A percentile compares a stretch with the other conserved stretches of the same genome.
These are phyloP conservation scores for Pisolithus sp. DNA, from an alignment of 768 basidiomycete species.

Conservation along the genomic window DNA sequence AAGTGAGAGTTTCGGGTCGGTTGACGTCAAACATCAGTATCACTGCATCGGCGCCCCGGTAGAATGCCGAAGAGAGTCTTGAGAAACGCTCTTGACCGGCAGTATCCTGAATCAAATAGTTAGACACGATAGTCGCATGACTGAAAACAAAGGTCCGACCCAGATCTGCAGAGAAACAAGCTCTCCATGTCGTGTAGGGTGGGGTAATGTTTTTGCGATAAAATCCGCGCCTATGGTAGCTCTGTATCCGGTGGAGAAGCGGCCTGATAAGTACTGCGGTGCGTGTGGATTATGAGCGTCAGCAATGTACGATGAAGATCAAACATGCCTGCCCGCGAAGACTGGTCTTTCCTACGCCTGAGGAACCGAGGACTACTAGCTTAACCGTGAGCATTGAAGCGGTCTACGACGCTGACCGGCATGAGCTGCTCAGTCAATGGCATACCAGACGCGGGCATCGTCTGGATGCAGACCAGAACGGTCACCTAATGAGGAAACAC, in stretches of 20 bases:
- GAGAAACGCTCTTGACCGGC: slow-evolving; percentile 89
- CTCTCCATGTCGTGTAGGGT: slow-evolving; percentile 49
- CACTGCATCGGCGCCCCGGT: slow-evolving; percentile 78
- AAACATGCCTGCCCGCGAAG: slow-evolving; percentile 60
- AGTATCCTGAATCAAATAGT: slow-evolving; percentile 50
- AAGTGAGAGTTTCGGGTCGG: slow-evolving; percentile 49
- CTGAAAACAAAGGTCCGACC: slow-evolving; percentile 31
- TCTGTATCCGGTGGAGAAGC: slow-evolving; percentile 70
- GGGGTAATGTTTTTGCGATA: slow-evolving; percentile 65
- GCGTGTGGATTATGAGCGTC: background rate
- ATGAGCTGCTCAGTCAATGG: background rate
- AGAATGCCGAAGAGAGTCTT: slow-evolving; percentile 74
- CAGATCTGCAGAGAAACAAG: slow-evolving; percentile 65
- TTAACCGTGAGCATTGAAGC: slow-evolving; percentile 64
- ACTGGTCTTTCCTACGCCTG: slow-evolving; percentile 83
- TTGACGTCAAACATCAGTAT: slow-evolving; percentile 80
- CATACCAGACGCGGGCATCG: too few relatives aligned
- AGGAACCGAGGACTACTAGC: slow-evolving; percentile 74
- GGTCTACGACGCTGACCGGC: background rate
- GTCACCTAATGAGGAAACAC: background rate
- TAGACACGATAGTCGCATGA: background rate
- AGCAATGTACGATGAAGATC: background rate
- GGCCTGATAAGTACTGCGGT: slow-evolving; percentile 66
- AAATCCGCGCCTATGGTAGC: slow-evolving; percentile 91
- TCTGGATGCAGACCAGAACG: too few relatives aligned